Evolutionary conservation across 306 rosid species (phyloP), one percentile per base, ranked within the genome.

Genomic region (Dryas drummondii): DNA sequence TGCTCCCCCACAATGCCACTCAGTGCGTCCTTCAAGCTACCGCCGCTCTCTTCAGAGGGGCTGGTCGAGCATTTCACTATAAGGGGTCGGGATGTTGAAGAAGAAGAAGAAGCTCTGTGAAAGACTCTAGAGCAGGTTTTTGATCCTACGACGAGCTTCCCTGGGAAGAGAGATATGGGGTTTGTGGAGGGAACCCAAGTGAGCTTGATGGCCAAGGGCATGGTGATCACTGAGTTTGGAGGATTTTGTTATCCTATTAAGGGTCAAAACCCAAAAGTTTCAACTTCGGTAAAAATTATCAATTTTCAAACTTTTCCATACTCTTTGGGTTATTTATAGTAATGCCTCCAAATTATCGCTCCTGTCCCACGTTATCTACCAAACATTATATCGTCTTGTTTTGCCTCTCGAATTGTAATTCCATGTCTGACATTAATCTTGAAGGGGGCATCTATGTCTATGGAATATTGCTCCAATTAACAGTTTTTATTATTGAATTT

Each of bases 1-100:
- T 77, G 90, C 65, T 85, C 82, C 6, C 82, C 87, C 74, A 90
- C 88, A 66, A 81, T 45, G 53, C 86, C 89, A 46, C 83, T 68
- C 53, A 92, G 79, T 11, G 90, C 76, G 48, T 82, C 86, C 61
- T 83, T 87, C 74, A 78, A 79, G 78, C 72, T 74, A 4, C 79
- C 59, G 50, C 40, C 50, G 74, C 53, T 77, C 68, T 66, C 80
- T n/a, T 64, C 85, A 47, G 59, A 46, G 73, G 50, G 9, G 26
- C 83, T 73, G 44, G 16, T 76, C 37, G 70, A 86, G 80, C 84
- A 70, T 75, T 83, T 86, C 60, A 76, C 66, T 9, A 67, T 16
- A 16, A 80, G 74, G 60, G 69, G 26, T 41, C 86, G 78, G 66
- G 68, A 9, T 17, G 66, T 72, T 22, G 72, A 70, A 60, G 65